Evolutionary conservation across 2,329 filamentous ascomycete species (phyloP), one percentile per base, ranked within the genome.

Genomic region (Phyllosticta citrichinensis): DNA sequence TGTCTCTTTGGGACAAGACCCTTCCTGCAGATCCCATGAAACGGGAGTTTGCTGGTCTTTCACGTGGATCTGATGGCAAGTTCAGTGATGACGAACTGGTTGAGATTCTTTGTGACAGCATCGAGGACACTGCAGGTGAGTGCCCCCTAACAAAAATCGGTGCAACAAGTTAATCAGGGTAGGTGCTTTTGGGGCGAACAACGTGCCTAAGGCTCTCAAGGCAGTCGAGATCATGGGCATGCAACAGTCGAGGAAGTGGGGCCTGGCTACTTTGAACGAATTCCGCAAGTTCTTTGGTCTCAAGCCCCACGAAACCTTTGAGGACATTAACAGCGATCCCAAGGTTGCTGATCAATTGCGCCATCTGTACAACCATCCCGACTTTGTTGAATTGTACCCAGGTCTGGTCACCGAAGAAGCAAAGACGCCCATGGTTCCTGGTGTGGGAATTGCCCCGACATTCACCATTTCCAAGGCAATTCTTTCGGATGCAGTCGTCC

Each of bases 241-340:
- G 63, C 77, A 88, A 52, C 88, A 91, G 63, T 85, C 87, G 8
- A 81, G 90, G 53, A 82, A 82, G 65, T 94, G 90, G 89, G 86
- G 90, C 62, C 76, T 91, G 6, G 87, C 87, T 0, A 87, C 87
- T 0, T 78, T 95, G 60, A 94, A 94, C 70, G 89, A 94, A 75
- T 94, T 93, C 77, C 82, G 90, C 56, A 84, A 87, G 69, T 89
- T 91, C 73, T 90, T 92, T 65, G 86, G 86, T 1, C 76, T 95
- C n/a, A 88, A 87, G 74, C 81, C 83, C 0, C 86, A 94, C 69
- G 83, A 87, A 30, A 87, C 79, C 0, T 95, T 94, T 62, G 87
- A 92, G 73, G 88, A 91, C 57, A 91, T 93, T 76, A 94, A 92
- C 73, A 84, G 86, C 0, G 87, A 94, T 66, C 86, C 86, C 0